Conservation (phyloP, 2,329 filamentous ascomycete species). For the Dendrostoma leiphaemia region DNA sequence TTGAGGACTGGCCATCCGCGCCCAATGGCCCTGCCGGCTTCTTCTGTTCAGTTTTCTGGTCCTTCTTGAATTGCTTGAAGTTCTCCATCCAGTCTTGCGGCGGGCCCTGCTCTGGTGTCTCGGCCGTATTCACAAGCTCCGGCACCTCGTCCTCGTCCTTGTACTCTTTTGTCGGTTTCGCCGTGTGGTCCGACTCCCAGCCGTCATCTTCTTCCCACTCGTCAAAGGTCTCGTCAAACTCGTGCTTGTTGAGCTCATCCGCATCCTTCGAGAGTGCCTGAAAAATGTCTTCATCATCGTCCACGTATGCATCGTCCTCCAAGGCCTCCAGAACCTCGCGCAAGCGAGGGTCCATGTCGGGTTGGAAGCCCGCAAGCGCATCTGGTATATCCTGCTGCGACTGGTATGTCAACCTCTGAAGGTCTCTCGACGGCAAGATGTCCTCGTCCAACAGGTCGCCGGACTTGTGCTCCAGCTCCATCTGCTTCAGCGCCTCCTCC, state of each 20-base stretch:
- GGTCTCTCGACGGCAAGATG: constrained; percentile 75
- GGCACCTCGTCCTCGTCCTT: constrained; percentile 45
- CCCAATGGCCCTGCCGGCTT: constrained; percentile 43
- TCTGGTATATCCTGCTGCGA: constrained; percentile 92
- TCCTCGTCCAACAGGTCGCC: constrained; percentile 67
- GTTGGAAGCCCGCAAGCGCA: constrained; percentile 87
- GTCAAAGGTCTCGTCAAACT: constrained; percentile 69
- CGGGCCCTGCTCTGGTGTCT: constrained; percentile 57
- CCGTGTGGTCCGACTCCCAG: constrained; percentile 94
- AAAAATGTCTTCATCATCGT: constrained; percentile 84
- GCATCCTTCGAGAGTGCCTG: constrained; percentile 44
- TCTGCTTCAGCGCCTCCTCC: constrained; percentile 74
- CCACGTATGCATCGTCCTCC: constrained; percentile 94
- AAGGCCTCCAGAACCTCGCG: constrained; percentile 89
- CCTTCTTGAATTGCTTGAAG: constrained; percentile 92
- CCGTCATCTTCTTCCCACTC: constrained; percentile 69
- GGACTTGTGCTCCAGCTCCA: constrained; percentile 54
- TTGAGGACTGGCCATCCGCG: constrained; percentile 66
- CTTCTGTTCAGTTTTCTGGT: constrained; percentile 51
- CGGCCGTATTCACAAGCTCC: constrained; percentile 45
- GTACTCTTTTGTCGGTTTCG: constrained; percentile 66
- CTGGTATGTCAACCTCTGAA: constrained; percentile 74
- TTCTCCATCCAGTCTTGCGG: constrained; percentile 87
- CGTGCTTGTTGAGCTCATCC: constrained; percentile 59
- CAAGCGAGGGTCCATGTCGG: constrained; percentile 93